These are phyloP conservation scores for Saccharomycopsis hybrid DNA, from an alignment of 1,139 yeast species.

Conservation along the genomic window DNA sequence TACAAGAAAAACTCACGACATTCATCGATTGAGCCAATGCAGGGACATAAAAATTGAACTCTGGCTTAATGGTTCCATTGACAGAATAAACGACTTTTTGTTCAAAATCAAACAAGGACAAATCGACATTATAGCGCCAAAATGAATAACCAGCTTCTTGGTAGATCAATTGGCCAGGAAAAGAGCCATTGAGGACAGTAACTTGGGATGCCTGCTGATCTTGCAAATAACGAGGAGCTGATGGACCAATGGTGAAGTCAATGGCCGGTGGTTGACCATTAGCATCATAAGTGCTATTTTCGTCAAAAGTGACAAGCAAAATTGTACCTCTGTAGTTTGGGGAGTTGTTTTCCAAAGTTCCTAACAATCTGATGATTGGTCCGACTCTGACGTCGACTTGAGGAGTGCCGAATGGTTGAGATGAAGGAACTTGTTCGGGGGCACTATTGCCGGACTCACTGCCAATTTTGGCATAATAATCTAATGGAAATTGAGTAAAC, in stretches of 20 bases:
- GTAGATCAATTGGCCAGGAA: constrained; percentile 39
- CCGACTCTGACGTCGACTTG: constrained; percentile 36
- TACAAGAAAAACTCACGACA: constrained; percentile 77
- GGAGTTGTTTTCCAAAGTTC: constrained; percentile 43
- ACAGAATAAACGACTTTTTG: constrained; percentile 57
- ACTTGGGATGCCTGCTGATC: constrained; percentile 17
- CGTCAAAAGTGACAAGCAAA: constrained; percentile 48
- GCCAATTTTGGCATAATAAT: constrained; percentile 16
- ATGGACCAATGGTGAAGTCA: constrained; percentile 37
- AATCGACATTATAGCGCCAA: constrained; percentile 53
- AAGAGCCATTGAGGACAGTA: constrained; percentile 34
- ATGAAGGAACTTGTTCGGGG: constrained; percentile 14
- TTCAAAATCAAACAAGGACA: constrained; percentile 41
- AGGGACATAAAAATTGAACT: constrained; percentile 37
- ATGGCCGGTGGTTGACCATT: constrained; percentile 40
- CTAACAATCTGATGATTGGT: constrained; percentile 64
- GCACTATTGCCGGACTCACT: constrained; percentile 9
- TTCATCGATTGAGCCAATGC: constrained; percentile 60
- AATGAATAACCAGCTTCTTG: constrained; percentile 48
- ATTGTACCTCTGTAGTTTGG: constrained; percentile 58
- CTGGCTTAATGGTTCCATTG: constrained; percentile 37
- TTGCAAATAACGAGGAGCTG: constrained; percentile 18
- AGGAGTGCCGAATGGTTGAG: constrained; percentile 14
- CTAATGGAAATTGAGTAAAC: constrained; percentile 17
- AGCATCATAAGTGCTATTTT: constrained; percentile 33